Conservation (phyloP, 176 grass and related monocot species). For the Luzula sylvatica region DNA sequence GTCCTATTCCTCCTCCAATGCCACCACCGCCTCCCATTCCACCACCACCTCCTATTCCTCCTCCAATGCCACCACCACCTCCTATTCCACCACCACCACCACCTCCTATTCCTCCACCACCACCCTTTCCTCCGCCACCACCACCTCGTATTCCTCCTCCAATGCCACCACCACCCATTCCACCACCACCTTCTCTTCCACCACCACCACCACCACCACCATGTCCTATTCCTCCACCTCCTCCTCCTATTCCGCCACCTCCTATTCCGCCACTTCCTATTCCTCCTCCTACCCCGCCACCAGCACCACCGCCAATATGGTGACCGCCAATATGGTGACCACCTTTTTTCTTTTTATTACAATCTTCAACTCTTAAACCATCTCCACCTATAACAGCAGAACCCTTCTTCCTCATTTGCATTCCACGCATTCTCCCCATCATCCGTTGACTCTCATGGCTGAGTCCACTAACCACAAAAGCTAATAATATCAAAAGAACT, state of each 20-base stretch:
- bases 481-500: conserved; percentile 16
- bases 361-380: conserved; percentile 7
- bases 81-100: background rate
- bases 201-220: conserved; percentile 2
- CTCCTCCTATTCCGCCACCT: background rate
- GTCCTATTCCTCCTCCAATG: conserved; percentile 7
- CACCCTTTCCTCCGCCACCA: background rate
- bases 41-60: background rate
- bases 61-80: background rate
- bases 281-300: conserved; percentile 2
- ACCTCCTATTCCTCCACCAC: background rate
- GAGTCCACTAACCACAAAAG: conserved; percentile 1
- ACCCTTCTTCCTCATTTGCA: background rate
- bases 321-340: background rate
- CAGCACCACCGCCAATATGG: background rate
- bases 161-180: background rate
- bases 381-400: background rate
- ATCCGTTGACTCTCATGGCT: conserved; percentile 6
- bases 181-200: background rate
- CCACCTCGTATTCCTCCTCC: background rate
- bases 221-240: conserved; percentile 6
- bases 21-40: background rate
- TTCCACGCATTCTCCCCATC: conserved; percentile 1
- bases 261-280: conserved; percentile 3
- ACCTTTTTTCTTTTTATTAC: conserved; percentile 21